phyloP scores from a whole-genome alignment of 2,329 filamentous ascomycete species.

The Fusarium ambrosium region DNA sequence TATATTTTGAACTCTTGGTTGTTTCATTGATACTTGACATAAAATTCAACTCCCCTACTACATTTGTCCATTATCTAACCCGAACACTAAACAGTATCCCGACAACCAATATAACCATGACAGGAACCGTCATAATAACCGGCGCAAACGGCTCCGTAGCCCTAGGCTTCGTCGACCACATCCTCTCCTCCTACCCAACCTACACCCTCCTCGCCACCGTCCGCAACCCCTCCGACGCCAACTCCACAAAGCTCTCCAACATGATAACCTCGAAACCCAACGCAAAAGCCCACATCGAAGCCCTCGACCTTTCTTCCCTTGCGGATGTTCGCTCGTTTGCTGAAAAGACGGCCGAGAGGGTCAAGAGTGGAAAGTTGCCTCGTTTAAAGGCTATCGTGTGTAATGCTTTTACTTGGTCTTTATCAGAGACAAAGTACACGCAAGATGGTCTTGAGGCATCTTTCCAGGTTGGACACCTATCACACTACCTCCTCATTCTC shows the following conservation, averaged over 20 bases:
- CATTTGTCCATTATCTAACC: neutral
- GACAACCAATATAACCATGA: constrained; percentile 33
- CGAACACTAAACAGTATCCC: neutral
- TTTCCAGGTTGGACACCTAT: constrained; percentile 39
- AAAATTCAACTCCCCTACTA: neutral
- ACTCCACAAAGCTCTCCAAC: constrained; percentile 47
- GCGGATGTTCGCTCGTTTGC: constrained; percentile 21
- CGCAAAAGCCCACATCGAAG: constrained; percentile 20
- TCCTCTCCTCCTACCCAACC: constrained; percentile 29
- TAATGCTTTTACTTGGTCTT: constrained; percentile 37
- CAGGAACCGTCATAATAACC: constrained; percentile 53
- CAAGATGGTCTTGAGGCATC: constrained; percentile 33
- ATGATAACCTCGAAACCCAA: constrained; percentile 22
- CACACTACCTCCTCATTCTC: constrained; percentile 41
- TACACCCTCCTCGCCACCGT: constrained; percentile 52
- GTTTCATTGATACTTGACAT: neutral
- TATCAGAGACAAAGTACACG: constrained; percentile 20
- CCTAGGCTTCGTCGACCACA: constrained; percentile 20
- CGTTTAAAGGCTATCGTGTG: constrained; percentile 38
- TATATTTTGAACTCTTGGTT: neutral
- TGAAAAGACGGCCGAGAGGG: neutral
- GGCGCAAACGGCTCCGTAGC: constrained; percentile 55
- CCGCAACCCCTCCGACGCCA: constrained; percentile 49
- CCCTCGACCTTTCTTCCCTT: constrained; percentile 30
- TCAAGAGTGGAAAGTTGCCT: constrained; percentile 14